These are phyloP conservation scores for Cylindrodendrum hubeiense DNA, from an alignment of 2,329 filamentous ascomycete species.

Conservation along the genomic window DNA sequence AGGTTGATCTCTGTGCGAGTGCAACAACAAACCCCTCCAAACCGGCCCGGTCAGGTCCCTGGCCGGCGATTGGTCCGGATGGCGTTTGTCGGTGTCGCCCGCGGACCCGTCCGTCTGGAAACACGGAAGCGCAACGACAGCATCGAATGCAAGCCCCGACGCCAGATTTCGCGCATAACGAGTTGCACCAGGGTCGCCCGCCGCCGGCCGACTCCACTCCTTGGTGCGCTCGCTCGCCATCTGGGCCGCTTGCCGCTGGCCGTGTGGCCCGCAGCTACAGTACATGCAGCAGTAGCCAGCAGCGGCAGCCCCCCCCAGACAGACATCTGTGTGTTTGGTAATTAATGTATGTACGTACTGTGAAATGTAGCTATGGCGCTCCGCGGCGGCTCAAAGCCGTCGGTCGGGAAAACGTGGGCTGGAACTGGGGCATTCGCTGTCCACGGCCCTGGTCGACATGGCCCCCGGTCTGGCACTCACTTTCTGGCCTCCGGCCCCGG, in stretches of 20 bases:
- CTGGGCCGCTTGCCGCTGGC: slow-evolving; percentile 17
- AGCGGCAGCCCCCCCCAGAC: slow-evolving; percentile 11
- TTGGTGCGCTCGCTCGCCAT: background rate
- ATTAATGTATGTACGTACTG: slow-evolving; percentile 1
- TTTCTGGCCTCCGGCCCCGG: slow-evolving; percentile 31
- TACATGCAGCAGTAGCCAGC: slow-evolving; percentile 18
- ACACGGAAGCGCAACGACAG: slow-evolving; percentile 29
- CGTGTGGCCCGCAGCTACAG: slow-evolving; percentile 15
- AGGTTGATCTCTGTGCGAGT: slow-evolving; percentile 9
- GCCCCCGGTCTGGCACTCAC: slow-evolving; percentile 37
- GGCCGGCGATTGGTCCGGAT: slow-evolving; percentile 35
- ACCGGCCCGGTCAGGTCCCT: slow-evolving; percentile 36
- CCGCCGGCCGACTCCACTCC: slow-evolving; percentile 14
- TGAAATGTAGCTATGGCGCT: slow-evolving; percentile 4
- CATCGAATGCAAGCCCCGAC: slow-evolving; percentile 27
- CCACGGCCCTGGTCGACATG: slow-evolving; percentile 34
- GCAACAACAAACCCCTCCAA: slow-evolving; percentile 16
- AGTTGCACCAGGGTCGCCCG: slow-evolving; percentile 29
- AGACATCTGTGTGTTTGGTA: slow-evolving; percentile 13
- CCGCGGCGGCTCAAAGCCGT: slow-evolving; percentile 26
- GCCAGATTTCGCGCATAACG: slow-evolving; percentile 36
- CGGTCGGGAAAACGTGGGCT: slow-evolving; percentile 40
- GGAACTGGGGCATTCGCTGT: slow-evolving; percentile 26
- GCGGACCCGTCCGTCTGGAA: slow-evolving; percentile 37
- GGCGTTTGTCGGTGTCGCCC: slow-evolving; percentile 30